Base-by-base conservation (phyloP, 208 protist genomes). In the Leishmania tarentolae region DNA sequence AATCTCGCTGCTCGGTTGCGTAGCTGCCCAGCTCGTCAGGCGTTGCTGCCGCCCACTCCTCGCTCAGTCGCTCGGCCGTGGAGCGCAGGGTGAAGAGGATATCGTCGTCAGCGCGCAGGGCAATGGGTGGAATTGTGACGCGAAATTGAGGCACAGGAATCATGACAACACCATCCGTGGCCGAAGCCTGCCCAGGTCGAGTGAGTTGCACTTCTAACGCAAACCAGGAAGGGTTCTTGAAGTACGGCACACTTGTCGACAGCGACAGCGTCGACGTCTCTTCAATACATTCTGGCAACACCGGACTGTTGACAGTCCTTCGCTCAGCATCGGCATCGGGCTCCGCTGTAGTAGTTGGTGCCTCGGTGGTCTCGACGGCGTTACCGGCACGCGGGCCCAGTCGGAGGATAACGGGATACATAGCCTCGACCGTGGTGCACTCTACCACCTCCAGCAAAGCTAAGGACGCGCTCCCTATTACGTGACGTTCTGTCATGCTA, bases 81-180 rank as follows among this genome's bases (percentile, higher is more conserved):
- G 87, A 70, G 21, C 85, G 84, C 69, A 89, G n/a, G 21, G 87
- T 82, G 79, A 88, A 93, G 9, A 95, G 75, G 52, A 96, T 89
- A 42, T 84, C 70, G 61, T 96, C 93, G 52, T 87, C 59, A n/a
- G 94, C 79, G 40, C 88, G 80, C 52, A 96, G 61, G 8, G 71
- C 81, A 19, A 93, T 72, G 40, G 79, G 87, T 50, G 79, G 82
- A 9, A 93, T 63, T 42, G 83, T 70, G n/a, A 93, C 46, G 52
- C 73, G 78, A 56, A 93, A 46, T 35, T 86, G 59, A 40, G 91
- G 82, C 6, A 96, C 57, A 3, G 89, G 78, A 56, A 91, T 46
- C 46, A 87, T 84, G 15, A 83, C 74, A 28, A 78, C 21, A 19
- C 52, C 71, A 70, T 71, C 56, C 13, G 28, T 40, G 5, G 19